Evolutionary conservation across 1,139 yeast species (phyloP), one percentile per base, ranked within the genome.

Genomic region (Diutina scorzettiae): DNA sequence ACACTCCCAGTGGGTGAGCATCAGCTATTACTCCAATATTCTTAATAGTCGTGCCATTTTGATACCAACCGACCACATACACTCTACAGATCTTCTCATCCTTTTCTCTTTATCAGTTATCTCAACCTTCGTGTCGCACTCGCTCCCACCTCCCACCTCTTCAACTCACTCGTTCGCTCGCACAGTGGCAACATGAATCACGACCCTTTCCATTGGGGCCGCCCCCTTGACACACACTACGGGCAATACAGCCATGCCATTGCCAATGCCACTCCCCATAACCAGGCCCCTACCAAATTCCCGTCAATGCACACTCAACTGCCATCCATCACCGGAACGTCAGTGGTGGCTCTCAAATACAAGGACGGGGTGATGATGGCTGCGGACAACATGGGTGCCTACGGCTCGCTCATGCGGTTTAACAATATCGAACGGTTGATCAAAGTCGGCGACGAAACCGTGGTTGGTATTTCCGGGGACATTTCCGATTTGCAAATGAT

Each of bases 271-370:
- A 51, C 50, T 37, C 48, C 46, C 6, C 17, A 29, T 12, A 19
- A n/a, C 20, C 30, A 27, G 14, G 46, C 46, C 11, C 49, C 50
- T 21, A 47, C 48, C 24, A 49, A 48, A 27, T 71, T 78, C 56
- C 96, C 96, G 32, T 75, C 69, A 47, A 76, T 78, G 78, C 81
- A 84, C 60, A 89, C 98, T 4, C 95, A 86, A 60, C 85, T 79
- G 55, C 99, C 99, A 39, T 82, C 85, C 52, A 86, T 93, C 45
- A 91, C 99, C 8, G 97, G 98, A 57, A 86, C 97, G 1, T 85
- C 96, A 29, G 98, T 91, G 20, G 73, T 93, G 52, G 94, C 94
- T 6, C 72, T 89, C 63, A 91, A 89, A 62, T 93, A 79, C 65
- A 71, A 84, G 51, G 84, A 83, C 51, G 99, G 99, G 30, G 80